Conservation (phyloP, 2,329 filamentous ascomycete species). For the Penicillium sp. region DNA sequence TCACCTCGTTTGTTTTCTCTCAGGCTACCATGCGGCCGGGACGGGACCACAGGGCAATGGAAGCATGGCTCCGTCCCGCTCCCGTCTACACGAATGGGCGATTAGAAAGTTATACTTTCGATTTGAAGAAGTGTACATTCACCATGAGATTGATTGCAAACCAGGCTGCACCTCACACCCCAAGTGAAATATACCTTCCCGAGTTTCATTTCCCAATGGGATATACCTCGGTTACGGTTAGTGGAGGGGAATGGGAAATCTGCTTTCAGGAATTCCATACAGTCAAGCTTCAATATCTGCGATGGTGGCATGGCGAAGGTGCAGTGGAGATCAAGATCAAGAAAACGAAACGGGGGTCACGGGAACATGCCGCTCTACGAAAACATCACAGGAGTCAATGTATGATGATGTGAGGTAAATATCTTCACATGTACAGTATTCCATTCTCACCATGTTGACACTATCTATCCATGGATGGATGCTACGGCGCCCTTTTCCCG, state of each 20-base stretch:
- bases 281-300: constrained; percentile 69
- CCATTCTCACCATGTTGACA: not conserved
- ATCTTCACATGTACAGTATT: not conserved
- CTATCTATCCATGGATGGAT: too few species aligned
- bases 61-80: constrained; percentile 85
- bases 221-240: constrained; percentile 68
- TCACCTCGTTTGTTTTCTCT: constrained; percentile 56
- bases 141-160: constrained; percentile 65
- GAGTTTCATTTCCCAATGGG: constrained; percentile 87
- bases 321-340: constrained; percentile 71
- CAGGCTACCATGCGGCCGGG: constrained; percentile 56
- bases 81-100: constrained; percentile 72
- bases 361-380: not conserved
- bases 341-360: not conserved
- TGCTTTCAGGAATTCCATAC: constrained; percentile 67
- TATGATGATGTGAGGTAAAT: not conserved
- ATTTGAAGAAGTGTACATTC: constrained; percentile 75
- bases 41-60: constrained; percentile 79
- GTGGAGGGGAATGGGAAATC: constrained; percentile 87
- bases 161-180: constrained; percentile 56
- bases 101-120: constrained; percentile 71
- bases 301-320: constrained; percentile 91
- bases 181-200: constrained; percentile 81
- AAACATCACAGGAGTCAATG: not conserved
- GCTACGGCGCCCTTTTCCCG: too few species aligned